These are phyloP conservation scores for Panicum hallii DNA, from an alignment of 202 grass and related monocot genomes.

Conservation along the genomic window DNA sequence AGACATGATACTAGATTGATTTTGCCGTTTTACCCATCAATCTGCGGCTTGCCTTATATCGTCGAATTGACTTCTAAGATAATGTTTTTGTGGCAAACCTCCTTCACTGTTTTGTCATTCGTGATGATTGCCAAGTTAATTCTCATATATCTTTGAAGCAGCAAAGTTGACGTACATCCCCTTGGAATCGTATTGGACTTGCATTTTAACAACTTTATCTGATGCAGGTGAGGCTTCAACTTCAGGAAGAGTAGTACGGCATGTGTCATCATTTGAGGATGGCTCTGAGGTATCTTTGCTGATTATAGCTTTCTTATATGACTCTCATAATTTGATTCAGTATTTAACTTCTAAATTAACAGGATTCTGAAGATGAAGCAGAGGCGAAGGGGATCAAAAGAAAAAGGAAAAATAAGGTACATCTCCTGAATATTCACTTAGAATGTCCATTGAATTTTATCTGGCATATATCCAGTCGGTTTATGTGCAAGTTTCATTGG, in stretches of 20 bases:
- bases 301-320: slow-evolving; percentile 32
- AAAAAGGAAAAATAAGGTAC: slow-evolving; percentile 57
- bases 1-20: not conserved
- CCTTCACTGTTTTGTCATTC: not conserved
- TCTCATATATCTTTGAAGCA: slow-evolving; percentile 17
- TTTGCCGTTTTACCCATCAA: slow-evolving; percentile 5
- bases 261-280: slow-evolving; percentile 85
- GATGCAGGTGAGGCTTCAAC: slow-evolving; percentile 59
- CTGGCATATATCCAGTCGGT: not conserved
- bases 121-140: slow-evolving; percentile 7
- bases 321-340: slow-evolving; percentile 2
- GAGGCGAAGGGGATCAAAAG: slow-evolving; percentile 50
- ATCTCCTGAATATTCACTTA: not conserved
- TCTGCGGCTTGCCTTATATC: not conserved
- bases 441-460: not conserved
- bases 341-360: slow-evolving; percentile 18
- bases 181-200: not conserved
- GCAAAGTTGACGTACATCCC: slow-evolving; percentile 18
- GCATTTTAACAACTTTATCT: slow-evolving; percentile 20
- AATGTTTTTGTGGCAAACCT: slow-evolving; percentile 30
- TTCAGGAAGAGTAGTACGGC: slow-evolving; percentile 66
- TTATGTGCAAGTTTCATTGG: slow-evolving; percentile 5
- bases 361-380: slow-evolving; percentile 58
- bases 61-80: slow-evolving; percentile 5
- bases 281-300: slow-evolving; percentile 61